phyloP scores from a whole-genome alignment of 148 eudicot genomes.

The Heliamphora exappendiculata region DNA sequence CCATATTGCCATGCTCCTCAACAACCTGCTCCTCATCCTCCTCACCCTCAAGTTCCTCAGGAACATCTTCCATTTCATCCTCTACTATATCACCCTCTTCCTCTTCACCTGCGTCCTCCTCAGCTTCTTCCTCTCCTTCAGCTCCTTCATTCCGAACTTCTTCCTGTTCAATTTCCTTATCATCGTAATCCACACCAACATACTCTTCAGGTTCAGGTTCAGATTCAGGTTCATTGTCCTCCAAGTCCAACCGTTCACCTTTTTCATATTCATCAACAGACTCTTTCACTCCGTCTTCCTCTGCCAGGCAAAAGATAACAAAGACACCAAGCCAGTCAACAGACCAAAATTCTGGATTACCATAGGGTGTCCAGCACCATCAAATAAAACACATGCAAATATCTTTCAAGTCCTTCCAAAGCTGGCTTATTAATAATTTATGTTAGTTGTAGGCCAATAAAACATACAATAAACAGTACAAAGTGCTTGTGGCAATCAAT shows the following conservation, averaged over 20 bases:
- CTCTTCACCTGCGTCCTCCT: conserved; percentile 50
- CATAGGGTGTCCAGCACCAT: background rate
- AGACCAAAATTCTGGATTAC: conserved; percentile 4
- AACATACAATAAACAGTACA: background rate
- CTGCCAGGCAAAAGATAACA: conserved; percentile 58
- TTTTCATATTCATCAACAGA: conserved; percentile 73
- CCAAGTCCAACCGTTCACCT: conserved; percentile 86
- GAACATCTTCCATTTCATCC: conserved; percentile 59
- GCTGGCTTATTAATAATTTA: background rate
- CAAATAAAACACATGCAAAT: background rate
- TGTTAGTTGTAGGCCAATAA: background rate
- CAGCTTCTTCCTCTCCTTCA: conserved; percentile 56
- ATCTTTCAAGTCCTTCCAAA: conserved; percentile 3
- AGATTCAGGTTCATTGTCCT: conserved; percentile 92
- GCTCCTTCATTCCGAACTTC: conserved; percentile 71
- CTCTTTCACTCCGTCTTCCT: conserved; percentile 70
- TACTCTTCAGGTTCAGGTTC: conserved; percentile 94
- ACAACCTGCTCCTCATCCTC: conserved; percentile 56
- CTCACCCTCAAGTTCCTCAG: conserved; percentile 73
- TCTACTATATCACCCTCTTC: conserved; percentile 56
- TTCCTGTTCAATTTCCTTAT: conserved; percentile 66
- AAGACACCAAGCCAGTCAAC: conserved; percentile 36
- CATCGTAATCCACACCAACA: conserved; percentile 76
- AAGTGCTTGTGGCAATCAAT: conserved; percentile 2
- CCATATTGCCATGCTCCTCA: conserved; percentile 51